Evolutionary conservation across 2,329 filamentous ascomycete species (phyloP).

Genomic region (Juglanconis juglandina): DNA sequence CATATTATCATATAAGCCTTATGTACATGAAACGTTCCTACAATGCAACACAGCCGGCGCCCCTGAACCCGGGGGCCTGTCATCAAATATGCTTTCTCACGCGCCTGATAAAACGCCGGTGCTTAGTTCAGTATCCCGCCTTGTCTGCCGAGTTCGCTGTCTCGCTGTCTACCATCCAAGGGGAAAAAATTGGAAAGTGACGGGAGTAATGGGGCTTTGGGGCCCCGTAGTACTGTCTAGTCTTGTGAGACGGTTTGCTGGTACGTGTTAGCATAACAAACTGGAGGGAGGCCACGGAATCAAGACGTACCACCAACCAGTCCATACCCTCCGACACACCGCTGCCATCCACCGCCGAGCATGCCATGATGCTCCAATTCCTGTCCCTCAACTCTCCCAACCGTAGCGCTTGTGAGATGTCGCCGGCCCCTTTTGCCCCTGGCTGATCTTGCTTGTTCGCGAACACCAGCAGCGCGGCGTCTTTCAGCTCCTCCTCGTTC

Average conservation of each 20-base stretch:
- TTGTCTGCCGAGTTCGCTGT: neutral
- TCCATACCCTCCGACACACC: slow-evolving; percentile 98
- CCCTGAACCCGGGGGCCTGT: neutral
- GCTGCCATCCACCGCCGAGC: slow-evolving; percentile 90
- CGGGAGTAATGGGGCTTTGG: neutral
- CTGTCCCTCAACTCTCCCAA: slow-evolving; percentile 88
- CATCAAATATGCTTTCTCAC: slow-evolving; percentile 10
- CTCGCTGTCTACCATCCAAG: neutral
- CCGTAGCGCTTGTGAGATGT: slow-evolving; percentile 90
- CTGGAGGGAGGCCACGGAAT: neutral
- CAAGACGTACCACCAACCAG: slow-evolving; percentile 77
- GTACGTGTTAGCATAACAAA: slow-evolving; percentile 12
- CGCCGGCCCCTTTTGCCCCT: slow-evolving; percentile 90
- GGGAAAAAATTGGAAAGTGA: neutral
- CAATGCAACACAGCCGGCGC: slow-evolving; percentile 8
- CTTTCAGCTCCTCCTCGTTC: slow-evolving; percentile 92
- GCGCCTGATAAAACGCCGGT: slow-evolving; percentile 18
- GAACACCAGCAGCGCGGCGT: slow-evolving; percentile 89
- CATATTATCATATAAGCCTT: slow-evolving; percentile 18
- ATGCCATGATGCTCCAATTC: slow-evolving; percentile 99
- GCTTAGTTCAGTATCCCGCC: slow-evolving; percentile 13
- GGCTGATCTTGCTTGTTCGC: slow-evolving; percentile 99
- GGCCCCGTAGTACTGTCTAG: slow-evolving; percentile 21
- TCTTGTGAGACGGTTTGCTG: slow-evolving; percentile 42
- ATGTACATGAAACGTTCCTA: slow-evolving; percentile 17